A percentile compares a stretch with the other conserved stretches of the same genome.
Conservation (phyloP, 2,329 filamentous ascomycete genomes). For the Xylariaceae sp. region DNA sequence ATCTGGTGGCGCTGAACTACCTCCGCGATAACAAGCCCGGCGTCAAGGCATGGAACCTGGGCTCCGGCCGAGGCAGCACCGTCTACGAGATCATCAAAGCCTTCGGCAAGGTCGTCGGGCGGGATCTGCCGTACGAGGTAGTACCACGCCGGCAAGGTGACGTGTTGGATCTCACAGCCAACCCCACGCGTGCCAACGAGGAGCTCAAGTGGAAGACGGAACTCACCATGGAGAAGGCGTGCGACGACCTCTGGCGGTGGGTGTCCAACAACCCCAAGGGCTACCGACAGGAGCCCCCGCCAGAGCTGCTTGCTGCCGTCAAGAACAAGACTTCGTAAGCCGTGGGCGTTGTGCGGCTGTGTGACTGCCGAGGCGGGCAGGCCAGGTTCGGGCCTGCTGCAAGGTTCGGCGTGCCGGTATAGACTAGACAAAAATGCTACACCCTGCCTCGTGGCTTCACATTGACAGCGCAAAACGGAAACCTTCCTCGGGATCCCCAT, state of each 20-base stretch:
- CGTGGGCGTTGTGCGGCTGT: background rate
- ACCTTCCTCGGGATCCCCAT: too few relatives aligned
- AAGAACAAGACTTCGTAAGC: constrained; percentile 31
- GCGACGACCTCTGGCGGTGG: constrained; percentile 93
- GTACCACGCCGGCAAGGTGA: constrained; percentile 77
- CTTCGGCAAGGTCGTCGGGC: constrained; percentile 80
- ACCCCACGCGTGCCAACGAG: constrained; percentile 76
- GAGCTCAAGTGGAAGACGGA: constrained; percentile 92
- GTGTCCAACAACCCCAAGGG: constrained; percentile 94
- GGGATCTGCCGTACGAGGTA: constrained; percentile 79
- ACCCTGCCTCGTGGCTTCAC: too few relatives aligned
- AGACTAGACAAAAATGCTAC: constrained; percentile 3
- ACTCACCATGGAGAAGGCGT: constrained; percentile 84
- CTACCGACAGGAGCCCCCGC: constrained; percentile 85
- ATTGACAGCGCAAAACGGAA: too few relatives aligned
- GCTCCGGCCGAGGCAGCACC: constrained; percentile 88
- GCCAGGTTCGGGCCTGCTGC: too few relatives aligned
- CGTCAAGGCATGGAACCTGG: constrained; percentile 92
- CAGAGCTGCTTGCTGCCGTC: constrained; percentile 63
- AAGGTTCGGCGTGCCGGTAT: too few relatives aligned
- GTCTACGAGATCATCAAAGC: constrained; percentile 97
- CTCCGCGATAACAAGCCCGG: constrained; percentile 78
- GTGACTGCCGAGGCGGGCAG: background rate
- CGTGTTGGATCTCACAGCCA: constrained; percentile 89
- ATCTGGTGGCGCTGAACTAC: constrained; percentile 84